Base-by-base conservation (phyloP, 228 moss, liverwort and hornwort genomes). In the Sphagnum fallax region DNA sequence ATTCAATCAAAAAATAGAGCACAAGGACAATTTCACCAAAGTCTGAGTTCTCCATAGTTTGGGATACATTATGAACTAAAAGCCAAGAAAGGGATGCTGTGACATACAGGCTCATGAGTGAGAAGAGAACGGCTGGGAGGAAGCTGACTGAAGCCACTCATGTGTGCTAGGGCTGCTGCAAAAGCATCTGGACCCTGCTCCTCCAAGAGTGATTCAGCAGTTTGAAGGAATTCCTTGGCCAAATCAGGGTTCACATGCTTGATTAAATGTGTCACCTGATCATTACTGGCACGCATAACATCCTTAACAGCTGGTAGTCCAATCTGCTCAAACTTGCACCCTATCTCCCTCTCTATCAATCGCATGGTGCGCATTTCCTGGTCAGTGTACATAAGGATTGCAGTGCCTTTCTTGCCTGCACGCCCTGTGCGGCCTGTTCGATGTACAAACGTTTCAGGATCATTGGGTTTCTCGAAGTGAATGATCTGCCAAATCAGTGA, bases 361-460 rank as follows among this genome's bases (percentile, higher is more conserved):
- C 70, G 84, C 97, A 93, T 84, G 49, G 93, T 93, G 75, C 90
- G 83, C 5, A 64, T 65, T 72, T 98, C 93, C 64, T 79, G 84
- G 47, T 78, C 71, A 12, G 93, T 72, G 62, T 70, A 93, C 87
- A 98, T 90, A 47, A 98, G 85, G 48, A 98, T 90, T 47, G 94
- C 90, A 15, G 92, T 98, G 58, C 98, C 98, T 16, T 81, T 88
- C 73, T 87, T 93, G 55, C 98, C 98, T 67, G 98, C 98, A 70
- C 98, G 87, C 55, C 93, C 98, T 48, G 98, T 93, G 53, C 98
- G 80, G 8, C 98, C 98, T 50, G 93, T 87, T 51, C 98, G 83
- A 81, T 98, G 98, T n/a, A 98, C 98, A 73, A 98, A 98, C 8
- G 93, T 93, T 69, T 98, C 93, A 49, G 98, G 76, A 53, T 98